A percentile compares a stretch with the other conserved stretches of the same genome.
Conservation (phyloP, 2,329 filamentous ascomycete genomes). For the Cordyceps javanica region DNA sequence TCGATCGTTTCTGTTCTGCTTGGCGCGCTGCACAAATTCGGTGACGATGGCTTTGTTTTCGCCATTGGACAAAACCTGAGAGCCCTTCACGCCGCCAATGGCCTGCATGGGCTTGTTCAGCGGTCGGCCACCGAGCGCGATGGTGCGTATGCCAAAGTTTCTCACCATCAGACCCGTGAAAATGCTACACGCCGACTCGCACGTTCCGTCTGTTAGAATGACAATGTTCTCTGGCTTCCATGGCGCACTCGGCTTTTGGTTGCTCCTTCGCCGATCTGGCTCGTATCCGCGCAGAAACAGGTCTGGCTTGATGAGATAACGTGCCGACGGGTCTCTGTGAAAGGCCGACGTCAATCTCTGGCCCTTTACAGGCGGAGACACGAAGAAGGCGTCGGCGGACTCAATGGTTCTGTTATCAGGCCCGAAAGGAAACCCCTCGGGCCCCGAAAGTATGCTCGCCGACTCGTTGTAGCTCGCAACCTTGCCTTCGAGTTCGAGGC, state of each 20-base stretch:
- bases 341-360: background rate
- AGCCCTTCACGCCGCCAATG: constrained; percentile 60
- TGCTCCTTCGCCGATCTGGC: background rate
- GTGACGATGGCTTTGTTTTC: background rate
- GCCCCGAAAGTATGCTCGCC: background rate
- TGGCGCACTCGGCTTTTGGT: background rate
- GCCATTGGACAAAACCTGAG: background rate
- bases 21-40: background rate
- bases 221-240: constrained; percentile 16
- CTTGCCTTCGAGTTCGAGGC: background rate
- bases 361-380: background rate
- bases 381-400: background rate
- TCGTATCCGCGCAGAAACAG: background rate
- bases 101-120: constrained; percentile 49
- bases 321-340: background rate
- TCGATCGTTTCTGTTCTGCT: background rate
- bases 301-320: background rate
- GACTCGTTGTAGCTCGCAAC: background rate
- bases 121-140: constrained; percentile 58
- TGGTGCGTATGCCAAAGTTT: constrained; percentile 25
- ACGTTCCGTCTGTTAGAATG: constrained; percentile 20
- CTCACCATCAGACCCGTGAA: constrained; percentile 11
- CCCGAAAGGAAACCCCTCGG: background rate
- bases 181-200: constrained; percentile 19
- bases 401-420: background rate